phyloP scores from a whole-genome alignment of 164 flowering plant genomes.

The Aristolochia fimbriata region DNA sequence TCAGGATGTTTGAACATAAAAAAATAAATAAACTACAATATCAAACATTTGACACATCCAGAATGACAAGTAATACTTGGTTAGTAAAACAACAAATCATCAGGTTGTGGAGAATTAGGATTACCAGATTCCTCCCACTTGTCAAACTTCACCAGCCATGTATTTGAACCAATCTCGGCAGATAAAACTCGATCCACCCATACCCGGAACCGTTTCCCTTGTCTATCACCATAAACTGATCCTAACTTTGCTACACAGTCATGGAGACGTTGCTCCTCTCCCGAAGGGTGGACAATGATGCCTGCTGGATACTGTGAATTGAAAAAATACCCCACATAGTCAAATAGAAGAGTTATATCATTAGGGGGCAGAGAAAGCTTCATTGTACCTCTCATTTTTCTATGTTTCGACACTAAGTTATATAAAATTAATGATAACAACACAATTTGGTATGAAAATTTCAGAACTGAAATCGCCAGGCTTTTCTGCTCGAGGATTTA shows the following conservation, averaged over 20 bases:
- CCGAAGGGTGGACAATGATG: slow-evolving; percentile 53
- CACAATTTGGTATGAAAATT: too few species aligned
- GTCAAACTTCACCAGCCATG: slow-evolving; percentile 66
- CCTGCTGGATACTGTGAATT: slow-evolving; percentile 37
- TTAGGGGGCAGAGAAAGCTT: too few species aligned
- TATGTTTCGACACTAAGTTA: too few species aligned
- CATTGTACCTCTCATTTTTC: too few species aligned
- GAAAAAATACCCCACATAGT: too few species aligned
- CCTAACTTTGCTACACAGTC: slow-evolving; percentile 27
- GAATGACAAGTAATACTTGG: not conserved
- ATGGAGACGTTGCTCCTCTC: slow-evolving; percentile 32
- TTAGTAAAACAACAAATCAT: not conserved
- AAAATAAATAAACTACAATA: not conserved
- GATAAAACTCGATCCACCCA: slow-evolving; percentile 61
- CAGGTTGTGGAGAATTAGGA: not conserved
- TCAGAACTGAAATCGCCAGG: too few species aligned
- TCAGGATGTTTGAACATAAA: not conserved
- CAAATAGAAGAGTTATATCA: too few species aligned
- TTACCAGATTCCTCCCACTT: slow-evolving; percentile 65
- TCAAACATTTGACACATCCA: not conserved
- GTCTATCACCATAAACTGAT: slow-evolving; percentile 42
- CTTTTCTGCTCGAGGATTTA: too few species aligned
- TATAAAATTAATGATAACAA: too few species aligned
- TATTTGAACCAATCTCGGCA: slow-evolving; percentile 36
- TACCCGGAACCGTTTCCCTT: slow-evolving; percentile 44